Percentiles rank a stretch among this genome's conserved stretches.
Evolutionary conservation across 805 yeast genomes (phyloP).

Genomic region (Kodamaea laetipori): DNA sequence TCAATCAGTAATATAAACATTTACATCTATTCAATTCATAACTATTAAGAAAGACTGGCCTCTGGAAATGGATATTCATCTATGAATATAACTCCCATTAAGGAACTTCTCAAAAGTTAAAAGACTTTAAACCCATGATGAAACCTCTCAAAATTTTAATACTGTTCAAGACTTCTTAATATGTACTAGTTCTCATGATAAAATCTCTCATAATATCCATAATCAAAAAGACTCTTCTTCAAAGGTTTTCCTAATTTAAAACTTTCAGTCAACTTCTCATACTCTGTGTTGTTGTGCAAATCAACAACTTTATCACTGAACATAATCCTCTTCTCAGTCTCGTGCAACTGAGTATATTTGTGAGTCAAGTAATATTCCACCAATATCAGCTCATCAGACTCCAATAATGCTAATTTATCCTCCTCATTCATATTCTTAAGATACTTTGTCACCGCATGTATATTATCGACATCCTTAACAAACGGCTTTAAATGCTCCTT

Average conservation of each 20-base stretch:
- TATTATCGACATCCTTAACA: slow-evolving; percentile 7
- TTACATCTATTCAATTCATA: too few relatives aligned
- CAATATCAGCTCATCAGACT: slow-evolving; percentile 11
- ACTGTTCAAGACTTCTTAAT: too few relatives aligned
- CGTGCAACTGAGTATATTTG: slow-evolving; percentile 13
- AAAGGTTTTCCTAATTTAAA: slow-evolving; percentile 7
- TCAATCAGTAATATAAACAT: too few relatives aligned
- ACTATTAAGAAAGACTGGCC: too few relatives aligned
- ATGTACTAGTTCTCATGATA: not conserved
- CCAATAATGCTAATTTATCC: slow-evolving; percentile 11
- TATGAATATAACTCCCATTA: too few relatives aligned
- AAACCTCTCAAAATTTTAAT: too few relatives aligned
- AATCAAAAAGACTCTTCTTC: slow-evolving; percentile 14
- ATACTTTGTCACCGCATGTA: slow-evolving; percentile 2
- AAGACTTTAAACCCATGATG: too few relatives aligned
- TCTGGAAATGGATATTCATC: too few relatives aligned
- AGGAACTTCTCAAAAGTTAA: too few relatives aligned
- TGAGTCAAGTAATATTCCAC: slow-evolving; percentile 14
- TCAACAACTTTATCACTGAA: slow-evolving; percentile 5
- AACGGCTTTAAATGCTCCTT: slow-evolving; percentile 9
- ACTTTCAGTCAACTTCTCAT: slow-evolving; percentile 9
- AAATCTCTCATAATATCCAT: slow-evolving; percentile 5
- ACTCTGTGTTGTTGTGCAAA: slow-evolving; percentile 7
- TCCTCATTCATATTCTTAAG: slow-evolving; percentile 12
- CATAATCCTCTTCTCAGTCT: slow-evolving; percentile 12